Evolutionary conservation across 352 stramenopile genomes (phyloP), one percentile per base, ranked within the genome.

Genomic region (Halophytophthora batemanensis): DNA sequence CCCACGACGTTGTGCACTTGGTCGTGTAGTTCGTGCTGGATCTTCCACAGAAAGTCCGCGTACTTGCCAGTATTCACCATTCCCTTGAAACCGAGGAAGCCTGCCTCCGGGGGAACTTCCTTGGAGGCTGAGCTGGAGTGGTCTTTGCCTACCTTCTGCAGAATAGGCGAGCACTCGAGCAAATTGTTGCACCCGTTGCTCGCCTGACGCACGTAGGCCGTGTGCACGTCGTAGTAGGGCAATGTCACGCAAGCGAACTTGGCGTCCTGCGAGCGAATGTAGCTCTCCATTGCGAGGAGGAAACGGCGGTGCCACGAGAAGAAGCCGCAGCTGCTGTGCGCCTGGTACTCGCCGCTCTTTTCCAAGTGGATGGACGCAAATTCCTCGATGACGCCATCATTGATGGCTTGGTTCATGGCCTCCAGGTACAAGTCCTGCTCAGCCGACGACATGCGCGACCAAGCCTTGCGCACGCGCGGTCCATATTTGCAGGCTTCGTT

Each of bases 151-250:
- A 92, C 71, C 12, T 85, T 75, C 12, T 59, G 66, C n/a, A 88
- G 41, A 23, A 90, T 85, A 11, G 52, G 62, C 36, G 79, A 87
- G 47, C 79, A 93, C 46, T 65, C 49, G 45, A 84, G 59, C 15
- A 89, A 64, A 0, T 56, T 68, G 10, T 53, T 56, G 47, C 79
- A 90, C 14, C 45, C 14, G n/a, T 55, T 52, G 1, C 57, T 21
- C 7, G 72, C 42, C 7, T 66, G 54, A 38, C 70, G 76, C 12
- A 77, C 79, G 44, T 74, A 88, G 57, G 89, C 80, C 0, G 74
- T 59, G 36, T 84, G 88, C 48, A 83, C 84, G 62, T 93, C 74
- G 77, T 78, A 93, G 61, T 91, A 93, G 19, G 82, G 80, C 19
- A 90, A 66, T 22, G 77, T 90, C 21, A 93, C 31, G 38, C 77